Evolutionary conservation across 177 flowering plant species (phyloP).

Genomic region (Vitis hybrid): DNA sequence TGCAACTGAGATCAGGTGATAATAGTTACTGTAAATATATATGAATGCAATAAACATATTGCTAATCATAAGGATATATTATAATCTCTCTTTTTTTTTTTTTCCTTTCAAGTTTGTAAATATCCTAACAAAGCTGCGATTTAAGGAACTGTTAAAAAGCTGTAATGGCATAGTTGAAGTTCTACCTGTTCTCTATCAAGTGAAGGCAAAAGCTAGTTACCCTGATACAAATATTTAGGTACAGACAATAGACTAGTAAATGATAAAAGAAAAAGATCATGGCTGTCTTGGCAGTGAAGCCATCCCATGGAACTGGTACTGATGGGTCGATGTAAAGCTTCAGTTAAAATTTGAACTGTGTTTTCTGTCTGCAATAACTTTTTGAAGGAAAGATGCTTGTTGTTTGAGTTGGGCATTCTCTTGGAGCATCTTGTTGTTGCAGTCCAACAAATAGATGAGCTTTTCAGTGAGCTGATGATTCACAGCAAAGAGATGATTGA

Average conservation of each 20-base stretch:
- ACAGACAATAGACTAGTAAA: background rate
- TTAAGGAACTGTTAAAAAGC: background rate
- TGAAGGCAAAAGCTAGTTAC: background rate
- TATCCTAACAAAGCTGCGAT: background rate
- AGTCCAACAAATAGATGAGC: conserved; percentile 27
- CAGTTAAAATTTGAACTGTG: conserved; percentile 10
- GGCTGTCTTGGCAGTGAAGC: background rate
- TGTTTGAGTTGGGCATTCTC: conserved; percentile 41
- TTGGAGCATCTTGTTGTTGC: conserved; percentile 32
- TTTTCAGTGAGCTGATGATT: conserved; percentile 36
- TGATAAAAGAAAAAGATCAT: background rate
- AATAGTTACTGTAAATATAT: background rate
- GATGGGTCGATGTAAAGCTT: too few relatives aligned
- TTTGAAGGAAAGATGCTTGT: conserved; percentile 22
- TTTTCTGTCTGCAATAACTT: conserved; percentile 11
- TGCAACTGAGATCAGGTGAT: background rate
- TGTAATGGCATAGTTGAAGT: background rate
- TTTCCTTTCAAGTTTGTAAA: too few relatives aligned
- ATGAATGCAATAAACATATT: too few relatives aligned
- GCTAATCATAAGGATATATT: too few relatives aligned
- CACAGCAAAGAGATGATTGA: conserved; percentile 18
- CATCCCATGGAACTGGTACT: background rate
- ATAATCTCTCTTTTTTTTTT: too few relatives aligned
- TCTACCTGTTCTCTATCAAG: too few relatives aligned
- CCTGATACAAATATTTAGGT: background rate